Conservation (phyloP, 441 rosid genomes). For the Erodium trifolium region DNA sequence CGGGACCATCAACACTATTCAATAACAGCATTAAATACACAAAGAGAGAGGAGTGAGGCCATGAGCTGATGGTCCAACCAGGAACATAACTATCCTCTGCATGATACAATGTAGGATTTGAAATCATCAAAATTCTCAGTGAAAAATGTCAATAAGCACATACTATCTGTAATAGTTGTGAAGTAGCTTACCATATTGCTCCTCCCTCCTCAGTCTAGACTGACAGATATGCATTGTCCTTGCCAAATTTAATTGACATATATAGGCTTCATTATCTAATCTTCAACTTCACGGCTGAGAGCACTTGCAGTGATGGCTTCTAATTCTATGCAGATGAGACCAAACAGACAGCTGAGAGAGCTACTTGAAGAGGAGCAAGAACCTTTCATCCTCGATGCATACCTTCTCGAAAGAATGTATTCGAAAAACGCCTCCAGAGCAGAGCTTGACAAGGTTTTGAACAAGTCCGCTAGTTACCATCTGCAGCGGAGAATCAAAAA, state of each 20-base stretch:
- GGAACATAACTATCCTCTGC: neutral
- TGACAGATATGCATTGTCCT: slow-evolving; percentile 26
- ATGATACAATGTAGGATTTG: neutral
- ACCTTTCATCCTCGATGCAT: slow-evolving; percentile 38
- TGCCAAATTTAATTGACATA: slow-evolving; percentile 18
- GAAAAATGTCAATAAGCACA: neutral
- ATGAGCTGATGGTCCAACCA: neutral
- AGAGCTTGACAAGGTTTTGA: slow-evolving; percentile 17
- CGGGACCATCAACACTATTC: slow-evolving; percentile 18
- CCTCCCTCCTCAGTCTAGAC: slow-evolving; percentile 16
- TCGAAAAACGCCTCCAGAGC: neutral
- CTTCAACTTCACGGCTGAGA: neutral
- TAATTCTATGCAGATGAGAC: slow-evolving; percentile 14
- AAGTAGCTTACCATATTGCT: neutral
- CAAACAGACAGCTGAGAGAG: slow-evolving; percentile 35
- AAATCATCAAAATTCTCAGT: neutral
- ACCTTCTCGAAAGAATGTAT: slow-evolving; percentile 34
- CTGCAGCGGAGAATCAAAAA: slow-evolving; percentile 21
- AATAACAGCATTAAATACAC: neutral
- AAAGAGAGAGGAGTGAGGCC: neutral
- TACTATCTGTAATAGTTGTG: neutral
- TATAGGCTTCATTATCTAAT: no score
- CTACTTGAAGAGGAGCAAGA: slow-evolving; percentile 53
- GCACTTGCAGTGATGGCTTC: slow-evolving; percentile 24
- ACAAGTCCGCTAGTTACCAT: neutral